Base-by-base conservation (phyloP, 257 asterid species). In the Solanum infundibuliforme region DNA sequence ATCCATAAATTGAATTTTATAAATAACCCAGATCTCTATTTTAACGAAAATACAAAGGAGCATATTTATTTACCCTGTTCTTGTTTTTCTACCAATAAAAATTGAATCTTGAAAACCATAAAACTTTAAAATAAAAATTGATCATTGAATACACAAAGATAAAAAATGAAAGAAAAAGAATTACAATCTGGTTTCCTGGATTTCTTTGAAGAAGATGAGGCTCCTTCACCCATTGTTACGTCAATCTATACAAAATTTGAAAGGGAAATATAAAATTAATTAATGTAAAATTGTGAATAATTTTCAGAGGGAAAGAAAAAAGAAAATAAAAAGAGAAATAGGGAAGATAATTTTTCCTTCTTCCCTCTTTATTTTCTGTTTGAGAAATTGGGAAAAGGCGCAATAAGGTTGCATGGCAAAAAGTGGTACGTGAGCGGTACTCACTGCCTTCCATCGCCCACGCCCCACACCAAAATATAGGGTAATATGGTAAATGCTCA, bases 141-240 rank as follows among this genome's bases (percentile, higher is more conserved):
- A 39, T 20, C 58, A 5, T 39, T 76, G 12, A 60, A 39, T 3
- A 32, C 1, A 43, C 18, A 87, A 20, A 23, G 18, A 58, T 55
- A 14, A 39, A 85, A 69, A 31, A 5, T 18, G 66, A 75, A 35
- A 21, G 41, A 41, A 25, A 46, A 41, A 48, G 55, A 76, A 58
- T 91, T 48, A 91, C 93, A 91, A 27, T 88, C 88, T 48, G 93
- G 93, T 90, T 88, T 87, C 89, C 69, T 90, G 81, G 91, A 90
- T 62, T 85, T 86, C 71, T 86, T 91, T 86, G 87, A 77, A 48
- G 88, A 83, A 76, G 88, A 21, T 81, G 93, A 87, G 81, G 87
- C 20, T 38, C 89, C 89, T 74, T 90, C 91, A 82, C 89, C 89
- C 93, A 91, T 86, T 86, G 39, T 74, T 48, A 82, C 20, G 43